phyloP scores from a whole-genome alignment of 331 rosid species.

The Dryas integrifolia region DNA sequence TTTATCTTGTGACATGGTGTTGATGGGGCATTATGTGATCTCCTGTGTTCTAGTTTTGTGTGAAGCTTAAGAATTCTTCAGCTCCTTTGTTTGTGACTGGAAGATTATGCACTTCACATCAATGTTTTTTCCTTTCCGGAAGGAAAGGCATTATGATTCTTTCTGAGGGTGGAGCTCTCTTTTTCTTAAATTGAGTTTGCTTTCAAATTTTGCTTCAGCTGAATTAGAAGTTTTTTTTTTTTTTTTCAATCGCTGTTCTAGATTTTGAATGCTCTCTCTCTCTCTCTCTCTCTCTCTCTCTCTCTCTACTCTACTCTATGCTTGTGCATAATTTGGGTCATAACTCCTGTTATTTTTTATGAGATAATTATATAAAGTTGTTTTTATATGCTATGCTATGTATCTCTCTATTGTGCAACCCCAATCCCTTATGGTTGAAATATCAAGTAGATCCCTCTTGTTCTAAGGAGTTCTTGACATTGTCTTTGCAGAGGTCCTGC shows the following conservation, averaged over 20 bases:
- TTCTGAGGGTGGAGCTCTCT: not conserved
- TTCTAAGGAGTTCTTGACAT: not conserved
- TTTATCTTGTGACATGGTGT: not conserved
- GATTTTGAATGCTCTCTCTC: conserved; percentile 5
- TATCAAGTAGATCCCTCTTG: not conserved
- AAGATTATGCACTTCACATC: not conserved
- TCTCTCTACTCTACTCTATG: too few species aligned
- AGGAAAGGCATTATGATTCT: not conserved
- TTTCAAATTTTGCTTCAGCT: not conserved
- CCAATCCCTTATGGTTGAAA: conserved; percentile 3
- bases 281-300: not conserved
- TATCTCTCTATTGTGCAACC: not conserved
- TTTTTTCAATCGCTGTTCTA: not conserved
- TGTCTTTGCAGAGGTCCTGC: not conserved
- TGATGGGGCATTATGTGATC: not conserved
- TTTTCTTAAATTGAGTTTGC: conserved; percentile 2
- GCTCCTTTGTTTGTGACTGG: conserved; percentile 8
- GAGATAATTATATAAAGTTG: not conserved
- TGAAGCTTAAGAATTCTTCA: not conserved
- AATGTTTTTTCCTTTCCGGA: not conserved
- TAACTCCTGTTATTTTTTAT: not conserved
- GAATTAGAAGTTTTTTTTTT: not conserved
- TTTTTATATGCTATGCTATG: not conserved
- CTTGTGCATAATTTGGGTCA: not conserved
- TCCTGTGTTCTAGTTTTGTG: not conserved